Evolutionary conservation across 345 rosid genomes (phyloP), one percentile per base, ranked within the genome.

Genomic region (Salix arbutifolia): DNA sequence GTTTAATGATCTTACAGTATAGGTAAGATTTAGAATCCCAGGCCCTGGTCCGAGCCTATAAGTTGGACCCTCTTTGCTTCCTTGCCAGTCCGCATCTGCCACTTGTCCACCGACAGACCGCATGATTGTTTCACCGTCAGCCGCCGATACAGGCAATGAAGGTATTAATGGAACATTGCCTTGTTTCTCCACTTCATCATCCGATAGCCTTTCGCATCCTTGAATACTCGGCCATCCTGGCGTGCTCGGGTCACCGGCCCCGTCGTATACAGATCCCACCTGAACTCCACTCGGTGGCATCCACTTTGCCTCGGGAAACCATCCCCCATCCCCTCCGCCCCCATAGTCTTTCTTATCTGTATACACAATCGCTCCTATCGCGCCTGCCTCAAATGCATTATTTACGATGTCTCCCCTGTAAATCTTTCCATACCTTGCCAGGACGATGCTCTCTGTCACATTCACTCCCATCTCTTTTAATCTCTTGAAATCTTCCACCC

Each of bases 201-300:
- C 81, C 0, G 88, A 78, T 13, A 92, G 19, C 86, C 98, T 90
- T 86, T 94, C 97, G 53, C 98, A 89, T 28, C 89, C 94, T 38
- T 71, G 83, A 0, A 56, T 83, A 58, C 97, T 92, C 3, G 98
- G 80, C 98, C 97, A 94, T 65, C 96, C 96, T 1, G 98, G 97
- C 5, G 98, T 94, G 0, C 88, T 89, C 3, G 96, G 97, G 75
- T 92, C 97, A 0, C 98, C 98, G 0, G 72, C 64, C 17, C 89
- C 92, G 5, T 76, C 83, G 70, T 85, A 90, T 56, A 91, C 90
- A 13, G 96, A 46, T 35, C 96, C 98, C 65, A 94, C 93, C 82
- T 92, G 97, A 33, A 91, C 97, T 3, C 96, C 97, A 53, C 88
- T 92, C 9, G 97, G 97, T 0, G 97, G 97, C 92, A 92, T 88